Conservation (phyloP, 1,139 yeast species). For the Suhomyces kunorum region DNA sequence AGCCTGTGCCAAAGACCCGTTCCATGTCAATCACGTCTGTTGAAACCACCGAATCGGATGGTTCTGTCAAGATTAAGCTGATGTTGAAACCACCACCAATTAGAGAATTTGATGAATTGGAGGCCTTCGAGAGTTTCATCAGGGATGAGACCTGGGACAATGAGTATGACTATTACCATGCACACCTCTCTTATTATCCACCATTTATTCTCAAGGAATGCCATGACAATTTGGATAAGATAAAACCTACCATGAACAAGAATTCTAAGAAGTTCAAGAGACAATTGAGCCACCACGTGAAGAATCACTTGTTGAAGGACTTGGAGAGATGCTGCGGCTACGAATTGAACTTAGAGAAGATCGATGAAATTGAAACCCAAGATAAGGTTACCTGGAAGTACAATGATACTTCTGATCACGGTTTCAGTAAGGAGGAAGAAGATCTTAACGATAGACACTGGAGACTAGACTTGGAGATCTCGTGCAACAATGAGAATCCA, state of each 20-base stretch:
- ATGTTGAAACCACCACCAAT: conserved; percentile 44
- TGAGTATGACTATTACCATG: conserved; percentile 68
- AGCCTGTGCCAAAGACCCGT: conserved; percentile 40
- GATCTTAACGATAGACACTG: conserved; percentile 53
- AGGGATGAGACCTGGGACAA: conserved; percentile 77
- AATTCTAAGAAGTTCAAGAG: conserved; percentile 72
- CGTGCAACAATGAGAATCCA: conserved; percentile 61
- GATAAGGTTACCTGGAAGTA: conserved; percentile 50
- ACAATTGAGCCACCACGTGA: conserved; percentile 73
- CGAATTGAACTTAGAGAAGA: conserved; percentile 54
- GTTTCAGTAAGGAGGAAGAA: conserved; percentile 50
- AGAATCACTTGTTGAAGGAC: conserved; percentile 68
- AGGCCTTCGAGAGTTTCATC: conserved; percentile 61
- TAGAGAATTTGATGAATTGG: conserved; percentile 61
- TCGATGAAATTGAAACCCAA: conserved; percentile 50
- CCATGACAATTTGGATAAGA: conserved; percentile 69
- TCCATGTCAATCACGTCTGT: conserved; percentile 28
- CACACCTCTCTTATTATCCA: conserved; percentile 66
- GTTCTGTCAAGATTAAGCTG: conserved; percentile 26
- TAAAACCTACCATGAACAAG: conserved; percentile 71
- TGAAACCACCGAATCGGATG: conserved; percentile 38
- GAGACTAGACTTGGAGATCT: conserved; percentile 57
- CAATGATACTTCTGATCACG: conserved; percentile 54
- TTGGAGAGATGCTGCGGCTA: conserved; percentile 63
- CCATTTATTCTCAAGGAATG: conserved; percentile 70